These are phyloP conservation scores for Dryadomyces quercivorus DNA, from an alignment of 2,329 filamentous ascomycete genomes.

Conservation along the genomic window DNA sequence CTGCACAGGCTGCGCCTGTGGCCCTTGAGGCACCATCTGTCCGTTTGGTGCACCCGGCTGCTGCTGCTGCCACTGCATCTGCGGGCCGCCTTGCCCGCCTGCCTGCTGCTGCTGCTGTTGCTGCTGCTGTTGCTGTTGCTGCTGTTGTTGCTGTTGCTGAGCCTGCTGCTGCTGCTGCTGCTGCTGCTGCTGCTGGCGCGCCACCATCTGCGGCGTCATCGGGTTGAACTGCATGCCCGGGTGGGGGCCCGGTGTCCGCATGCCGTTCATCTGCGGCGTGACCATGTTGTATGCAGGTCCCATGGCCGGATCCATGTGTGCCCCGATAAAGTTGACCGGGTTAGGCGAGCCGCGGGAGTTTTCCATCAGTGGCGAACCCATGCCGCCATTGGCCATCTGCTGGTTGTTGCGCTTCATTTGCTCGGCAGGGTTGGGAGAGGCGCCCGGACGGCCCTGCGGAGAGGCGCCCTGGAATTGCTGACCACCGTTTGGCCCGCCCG, in stretches of 20 bases:
- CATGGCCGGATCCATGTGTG: conserved; percentile 50
- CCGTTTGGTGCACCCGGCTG: conserved; percentile 28
- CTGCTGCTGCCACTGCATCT: conserved; percentile 37
- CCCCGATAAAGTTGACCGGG: conserved; percentile 47
- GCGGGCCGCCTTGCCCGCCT: conserved; percentile 21
- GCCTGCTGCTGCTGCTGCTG: conserved; percentile 13
- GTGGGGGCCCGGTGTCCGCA: conserved; percentile 59
- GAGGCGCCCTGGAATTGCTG: conserved; percentile 58
- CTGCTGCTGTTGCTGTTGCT: conserved; percentile 7
- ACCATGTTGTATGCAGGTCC: conserved; percentile 42
- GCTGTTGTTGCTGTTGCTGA: conserved; percentile 16
- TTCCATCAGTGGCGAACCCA: conserved; percentile 62
- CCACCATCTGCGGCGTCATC: conserved; percentile 52
- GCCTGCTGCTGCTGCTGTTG: conserved; percentile 8
- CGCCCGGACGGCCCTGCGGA: conserved; percentile 55
- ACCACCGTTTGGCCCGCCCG: conserved; percentile 37
- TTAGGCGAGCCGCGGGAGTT: conserved; percentile 56
- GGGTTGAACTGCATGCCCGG: conserved; percentile 45
- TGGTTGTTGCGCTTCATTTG: conserved; percentile 70
- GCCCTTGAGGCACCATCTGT: conserved; percentile 23
- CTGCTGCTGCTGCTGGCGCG: conserved; percentile 22
- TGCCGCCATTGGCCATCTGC: conserved; percentile 55
- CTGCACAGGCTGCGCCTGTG: conserved; percentile 38
- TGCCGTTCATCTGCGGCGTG: conserved; percentile 47
- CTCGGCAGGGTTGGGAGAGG: conserved; percentile 66